Evolutionary conservation across 257 asterid species (phyloP).

Genomic region (Nicotiana knightiana): DNA sequence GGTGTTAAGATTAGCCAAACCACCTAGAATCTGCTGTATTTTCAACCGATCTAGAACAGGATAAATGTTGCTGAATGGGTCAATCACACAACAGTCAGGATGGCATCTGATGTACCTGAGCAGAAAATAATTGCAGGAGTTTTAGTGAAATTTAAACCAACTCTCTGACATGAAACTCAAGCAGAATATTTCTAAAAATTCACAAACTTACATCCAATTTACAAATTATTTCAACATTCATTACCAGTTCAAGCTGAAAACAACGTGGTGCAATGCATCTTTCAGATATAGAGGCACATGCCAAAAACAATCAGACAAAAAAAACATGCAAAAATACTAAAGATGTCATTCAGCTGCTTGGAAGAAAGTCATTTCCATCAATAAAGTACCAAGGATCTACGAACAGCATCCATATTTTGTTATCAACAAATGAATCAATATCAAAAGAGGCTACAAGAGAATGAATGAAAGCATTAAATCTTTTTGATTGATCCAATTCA

Average conservation of each 20-base stretch:
- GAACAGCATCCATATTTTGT: background rate
- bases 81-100: constrained; percentile 59
- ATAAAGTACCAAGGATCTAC: background rate
- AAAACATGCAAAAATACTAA: background rate
- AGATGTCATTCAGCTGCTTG: background rate
- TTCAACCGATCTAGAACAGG: constrained; percentile 79
- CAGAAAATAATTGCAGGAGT: constrained; percentile 13
- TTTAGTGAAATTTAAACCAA: background rate
- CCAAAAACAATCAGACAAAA: background rate
- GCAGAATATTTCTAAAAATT: background rate
- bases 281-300: background rate
- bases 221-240: background rate
- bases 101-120: constrained; percentile 52
- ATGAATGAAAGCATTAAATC: background rate
- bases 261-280: background rate
- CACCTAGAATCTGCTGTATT: constrained; percentile 72
- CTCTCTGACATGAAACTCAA: constrained; percentile 14
- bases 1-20: constrained; percentile 49
- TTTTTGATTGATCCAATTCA: background rate
- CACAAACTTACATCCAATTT: background rate
- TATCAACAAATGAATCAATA: background rate
- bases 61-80: constrained; percentile 67
- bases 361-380: background rate
- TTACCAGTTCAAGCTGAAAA: constrained; percentile 1
- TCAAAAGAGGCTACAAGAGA: background rate